phyloP scores from a whole-genome alignment of 139 green algal genomes.

The Volvox reticuliferus region DNA sequence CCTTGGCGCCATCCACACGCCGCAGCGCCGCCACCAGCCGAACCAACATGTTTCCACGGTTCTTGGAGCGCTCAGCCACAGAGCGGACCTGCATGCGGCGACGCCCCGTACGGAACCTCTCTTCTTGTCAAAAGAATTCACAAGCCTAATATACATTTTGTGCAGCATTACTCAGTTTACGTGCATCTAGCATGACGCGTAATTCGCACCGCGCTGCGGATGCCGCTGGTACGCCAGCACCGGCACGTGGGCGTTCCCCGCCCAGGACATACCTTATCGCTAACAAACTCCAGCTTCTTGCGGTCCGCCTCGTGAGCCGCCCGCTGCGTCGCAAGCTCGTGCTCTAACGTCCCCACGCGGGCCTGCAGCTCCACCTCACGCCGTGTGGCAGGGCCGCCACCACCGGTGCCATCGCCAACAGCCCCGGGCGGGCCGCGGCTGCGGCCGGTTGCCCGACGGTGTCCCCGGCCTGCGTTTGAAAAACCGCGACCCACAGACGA shows the following conservation, averaged over 20 bases:
- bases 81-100: conserved; percentile 29
- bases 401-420: not conserved
- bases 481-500: no score
- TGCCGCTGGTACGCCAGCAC: not conserved
- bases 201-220: no score
- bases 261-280: conserved; percentile 18
- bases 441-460: not conserved
- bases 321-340: not conserved
- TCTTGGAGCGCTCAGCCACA: conserved; percentile 53
- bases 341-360: conserved; percentile 10
- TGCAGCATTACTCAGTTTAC: no score
- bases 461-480: not conserved
- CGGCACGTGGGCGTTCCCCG: not conserved
- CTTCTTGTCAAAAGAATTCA: not conserved
- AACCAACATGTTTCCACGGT: conserved; percentile 50
- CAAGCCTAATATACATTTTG: not conserved
- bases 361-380: conserved; percentile 5
- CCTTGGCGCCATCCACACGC: conserved; percentile 8
- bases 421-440: not conserved
- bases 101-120: no score
- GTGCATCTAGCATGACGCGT: no score
- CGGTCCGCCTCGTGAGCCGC: conserved; percentile 28
- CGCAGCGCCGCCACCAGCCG: conserved; percentile 45
- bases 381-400: not conserved
- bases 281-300: conserved; percentile 37